Evolutionary conservation across 805 yeast species (phyloP).

Genomic region (Sungouiella blattae): DNA sequence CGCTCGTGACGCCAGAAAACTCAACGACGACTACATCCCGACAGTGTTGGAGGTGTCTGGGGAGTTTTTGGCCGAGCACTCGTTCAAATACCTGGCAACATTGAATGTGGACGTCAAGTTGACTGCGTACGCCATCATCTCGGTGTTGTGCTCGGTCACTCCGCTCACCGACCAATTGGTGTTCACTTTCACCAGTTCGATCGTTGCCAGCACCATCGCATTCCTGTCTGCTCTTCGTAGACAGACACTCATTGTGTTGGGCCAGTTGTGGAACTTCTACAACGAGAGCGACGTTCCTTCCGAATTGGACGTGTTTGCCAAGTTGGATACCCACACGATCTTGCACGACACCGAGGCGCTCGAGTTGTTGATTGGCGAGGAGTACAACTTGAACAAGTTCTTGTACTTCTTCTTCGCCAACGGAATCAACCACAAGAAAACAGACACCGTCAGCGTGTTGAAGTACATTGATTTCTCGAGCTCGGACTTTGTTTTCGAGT

Average conservation of each 20-base stretch:
- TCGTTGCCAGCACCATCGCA: conserved; percentile 24
- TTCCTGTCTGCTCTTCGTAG: conserved; percentile 19
- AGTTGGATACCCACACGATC: conserved; percentile 5
- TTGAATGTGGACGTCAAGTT: conserved; percentile 58
- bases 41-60: conserved; percentile 57
- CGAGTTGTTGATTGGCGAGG: conserved; percentile 18
- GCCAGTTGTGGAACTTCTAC: conserved; percentile 37
- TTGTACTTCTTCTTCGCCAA: conserved; percentile 27
- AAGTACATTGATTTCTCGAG: conserved; percentile 18
- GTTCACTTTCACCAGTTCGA: conserved; percentile 30
- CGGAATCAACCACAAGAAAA: conserved; percentile 15
- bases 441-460: conserved; percentile 20
- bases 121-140: conserved; percentile 77
- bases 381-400: conserved; percentile 30
- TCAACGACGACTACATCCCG: conserved; percentile 51
- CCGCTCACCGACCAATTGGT: conserved; percentile 44
- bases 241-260: conserved; percentile 37
- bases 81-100: conserved; percentile 16
- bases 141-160: conserved; percentile 72
- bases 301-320: conserved; percentile 17
- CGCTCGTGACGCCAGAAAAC: conserved; percentile 41
- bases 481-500: conserved; percentile 14
- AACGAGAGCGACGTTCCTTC: conserved; percentile 13
- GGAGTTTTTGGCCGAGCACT: conserved; percentile 36
- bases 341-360: conserved; percentile 7